Evolutionary conservation across 2,329 filamentous ascomycete genomes (phyloP).

Genomic region (Pseudogymnoascus sp.): DNA sequence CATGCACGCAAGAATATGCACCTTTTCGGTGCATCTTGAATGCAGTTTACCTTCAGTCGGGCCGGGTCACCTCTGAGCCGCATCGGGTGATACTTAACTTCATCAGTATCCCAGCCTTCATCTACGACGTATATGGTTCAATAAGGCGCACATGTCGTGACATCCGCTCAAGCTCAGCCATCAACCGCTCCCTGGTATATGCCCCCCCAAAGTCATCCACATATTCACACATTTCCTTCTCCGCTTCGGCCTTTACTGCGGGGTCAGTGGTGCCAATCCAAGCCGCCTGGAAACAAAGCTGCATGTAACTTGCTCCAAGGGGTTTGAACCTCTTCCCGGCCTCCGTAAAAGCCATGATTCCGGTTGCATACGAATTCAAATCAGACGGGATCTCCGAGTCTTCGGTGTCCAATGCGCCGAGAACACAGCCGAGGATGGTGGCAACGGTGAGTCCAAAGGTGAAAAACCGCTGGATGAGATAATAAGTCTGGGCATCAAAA

Average conservation of each 20-base stretch:
- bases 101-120: neutral
- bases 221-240: neutral
- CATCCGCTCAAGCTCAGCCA: neutral
- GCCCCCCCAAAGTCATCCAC: neutral
- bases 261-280: conserved; percentile 19
- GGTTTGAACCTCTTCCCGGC: conserved; percentile 26
- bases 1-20: neutral
- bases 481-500: neutral
- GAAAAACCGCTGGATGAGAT: conserved; percentile 25
- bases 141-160: neutral
- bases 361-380: conserved; percentile 23
- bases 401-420: conserved; percentile 25
- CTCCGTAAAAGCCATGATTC: conserved; percentile 27
- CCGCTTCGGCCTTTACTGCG: neutral
- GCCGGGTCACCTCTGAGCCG: neutral
- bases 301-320: conserved; percentile 28
- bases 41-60: neutral
- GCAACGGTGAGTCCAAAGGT: conserved; percentile 28
- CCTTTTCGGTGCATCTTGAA: neutral
- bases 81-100: neutral
- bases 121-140: neutral
- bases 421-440: conserved; percentile 30
- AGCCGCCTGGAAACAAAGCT: conserved; percentile 24
- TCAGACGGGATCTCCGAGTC: conserved; percentile 13
- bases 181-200: neutral